Evolutionary conservation across 306 rosid genomes (phyloP).

Genomic region (Gillenia trifoliata): DNA sequence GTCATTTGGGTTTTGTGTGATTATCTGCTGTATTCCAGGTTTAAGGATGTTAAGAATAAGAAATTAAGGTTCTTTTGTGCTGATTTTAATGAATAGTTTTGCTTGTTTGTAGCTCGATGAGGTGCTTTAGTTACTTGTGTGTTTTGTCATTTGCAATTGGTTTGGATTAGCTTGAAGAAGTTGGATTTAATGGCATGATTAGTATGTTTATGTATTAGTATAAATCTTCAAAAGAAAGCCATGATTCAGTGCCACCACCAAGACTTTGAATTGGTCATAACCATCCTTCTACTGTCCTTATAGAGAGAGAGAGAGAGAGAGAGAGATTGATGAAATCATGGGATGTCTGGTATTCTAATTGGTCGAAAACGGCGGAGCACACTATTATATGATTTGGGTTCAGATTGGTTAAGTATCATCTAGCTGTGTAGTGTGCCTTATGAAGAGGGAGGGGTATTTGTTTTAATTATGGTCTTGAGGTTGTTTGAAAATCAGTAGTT

Average conservation of each 20-base stretch:
- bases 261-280: background rate
- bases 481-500: background rate
- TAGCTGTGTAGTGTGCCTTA: background rate
- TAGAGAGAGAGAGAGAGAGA: too few species aligned
- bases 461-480: background rate
- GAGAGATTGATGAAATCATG: background rate
- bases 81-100: background rate
- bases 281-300: background rate
- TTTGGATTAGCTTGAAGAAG: background rate
- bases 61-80: background rate
- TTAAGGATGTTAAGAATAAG: background rate
- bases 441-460: background rate
- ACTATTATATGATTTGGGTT: background rate
- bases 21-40: too few species aligned
- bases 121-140: background rate
- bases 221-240: background rate
- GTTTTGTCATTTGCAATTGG: background rate
- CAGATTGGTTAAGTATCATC: background rate
- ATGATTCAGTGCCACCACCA: background rate
- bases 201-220: background rate
- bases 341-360: background rate
- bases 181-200: background rate
- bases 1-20: too few species aligned
- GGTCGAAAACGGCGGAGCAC: background rate
- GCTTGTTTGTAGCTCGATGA: background rate